A percentile compares a stretch with the other conserved stretches of the same genome.
Conservation (phyloP, 2,329 filamentous ascomycete species). For the Amauroascus niger region DNA sequence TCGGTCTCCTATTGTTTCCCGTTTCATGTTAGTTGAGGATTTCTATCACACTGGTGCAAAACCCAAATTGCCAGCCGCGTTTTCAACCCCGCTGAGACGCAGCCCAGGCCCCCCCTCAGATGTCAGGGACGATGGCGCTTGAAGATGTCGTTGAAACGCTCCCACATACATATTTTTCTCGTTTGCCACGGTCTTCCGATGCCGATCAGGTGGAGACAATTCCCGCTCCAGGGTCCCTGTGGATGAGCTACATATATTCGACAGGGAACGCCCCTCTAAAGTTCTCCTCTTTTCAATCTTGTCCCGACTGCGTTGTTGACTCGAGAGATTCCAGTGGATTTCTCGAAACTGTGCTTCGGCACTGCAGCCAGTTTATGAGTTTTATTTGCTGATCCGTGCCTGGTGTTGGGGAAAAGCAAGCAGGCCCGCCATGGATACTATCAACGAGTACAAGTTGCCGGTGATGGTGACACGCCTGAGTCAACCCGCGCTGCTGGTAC, state of each 20-base stretch:
- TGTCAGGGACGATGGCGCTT: too few relatives aligned
- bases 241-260: neutral
- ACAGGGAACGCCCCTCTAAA: neutral
- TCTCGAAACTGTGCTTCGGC: neutral
- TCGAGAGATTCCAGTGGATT: neutral
- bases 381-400: neutral
- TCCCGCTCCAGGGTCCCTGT: neutral
- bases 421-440: neutral
- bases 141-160: too few relatives aligned
- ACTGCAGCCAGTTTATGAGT: neutral
- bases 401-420: neutral
- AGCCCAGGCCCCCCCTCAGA: too few relatives aligned
- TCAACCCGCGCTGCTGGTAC: neutral
- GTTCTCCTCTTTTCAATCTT: too few relatives aligned
- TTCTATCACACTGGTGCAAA: too few relatives aligned
- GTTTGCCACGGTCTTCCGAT: too few relatives aligned
- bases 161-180: too few relatives aligned
- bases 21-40: too few relatives aligned
- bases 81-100: too few relatives aligned
- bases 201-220: neutral
- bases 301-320: too few relatives aligned
- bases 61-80: too few relatives aligned
- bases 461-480: neutral
- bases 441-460: neutral
- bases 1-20: too few relatives aligned